A percentile compares a stretch with the other conserved stretches of the same genome.
phyloP scores from a whole-genome alignment of 2,329 filamentous ascomycete genomes.

The Blastomyces gilchristii region DNA sequence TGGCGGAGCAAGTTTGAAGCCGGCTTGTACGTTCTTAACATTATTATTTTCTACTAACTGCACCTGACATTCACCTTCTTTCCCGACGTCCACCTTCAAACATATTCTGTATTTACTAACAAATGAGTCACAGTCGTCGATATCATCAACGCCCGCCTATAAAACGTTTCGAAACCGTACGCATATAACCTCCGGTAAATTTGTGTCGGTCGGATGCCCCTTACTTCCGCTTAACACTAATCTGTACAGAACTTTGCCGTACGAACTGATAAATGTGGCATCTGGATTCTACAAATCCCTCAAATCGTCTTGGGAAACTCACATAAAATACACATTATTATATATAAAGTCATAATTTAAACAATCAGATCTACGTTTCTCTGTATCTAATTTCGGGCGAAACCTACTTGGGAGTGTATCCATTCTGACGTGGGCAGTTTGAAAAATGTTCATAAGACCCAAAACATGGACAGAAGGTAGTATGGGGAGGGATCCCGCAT shows the following conservation, averaged over 20 bases:
- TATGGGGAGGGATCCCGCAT: too few relatives aligned
- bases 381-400: too few relatives aligned
- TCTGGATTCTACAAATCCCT: neutral
- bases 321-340: too few relatives aligned
- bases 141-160: conserved; percentile 55
- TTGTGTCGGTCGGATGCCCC: neutral
- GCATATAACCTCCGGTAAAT: neutral
- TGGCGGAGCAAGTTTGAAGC: conserved; percentile 92
- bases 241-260: too few relatives aligned
- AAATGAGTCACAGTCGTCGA: conserved; percentile 42
- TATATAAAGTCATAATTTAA: too few relatives aligned
- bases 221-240: neutral
- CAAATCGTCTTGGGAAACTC: neutral
- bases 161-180: conserved; percentile 16
- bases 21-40: conserved; percentile 58
- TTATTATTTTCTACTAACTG: neutral
- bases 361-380: too few relatives aligned
- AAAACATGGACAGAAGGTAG: too few relatives aligned
- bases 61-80: neutral
- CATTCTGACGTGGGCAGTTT: too few relatives aligned
- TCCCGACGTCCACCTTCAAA: neutral
- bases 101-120: neutral
- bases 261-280: neutral
- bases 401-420: too few relatives aligned
- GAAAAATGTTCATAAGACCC: too few relatives aligned